Percentiles rank a stretch among this genome's conserved stretches.
These are phyloP conservation scores for Mesembryanthemum crystallinum DNA, from an alignment of 148 eudicot species.

Conservation along the genomic window DNA sequence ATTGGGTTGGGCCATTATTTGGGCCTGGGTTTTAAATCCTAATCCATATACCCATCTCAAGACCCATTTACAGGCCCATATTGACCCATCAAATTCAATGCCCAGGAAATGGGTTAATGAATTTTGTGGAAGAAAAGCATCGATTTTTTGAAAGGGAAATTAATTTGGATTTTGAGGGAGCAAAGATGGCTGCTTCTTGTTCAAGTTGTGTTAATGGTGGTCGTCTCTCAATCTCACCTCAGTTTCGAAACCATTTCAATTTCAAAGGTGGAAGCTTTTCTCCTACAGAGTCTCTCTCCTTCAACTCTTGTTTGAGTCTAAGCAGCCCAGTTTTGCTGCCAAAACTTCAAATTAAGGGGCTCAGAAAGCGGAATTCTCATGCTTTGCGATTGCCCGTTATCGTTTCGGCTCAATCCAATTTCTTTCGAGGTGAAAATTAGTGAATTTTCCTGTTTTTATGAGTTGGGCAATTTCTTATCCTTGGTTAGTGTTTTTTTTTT, in stretches of 20 bases:
- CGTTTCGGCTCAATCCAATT: conserved; percentile 57
- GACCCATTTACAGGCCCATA: not conserved
- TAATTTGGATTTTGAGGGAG: not conserved
- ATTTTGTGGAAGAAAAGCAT: not conserved
- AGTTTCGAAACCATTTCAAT: conserved; percentile 8
- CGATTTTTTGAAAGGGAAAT: not conserved
- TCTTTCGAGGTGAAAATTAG: conserved; percentile 49
- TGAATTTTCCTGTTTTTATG: not conserved
- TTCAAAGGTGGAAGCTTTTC: not conserved
- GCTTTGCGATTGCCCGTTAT: conserved; percentile 18
- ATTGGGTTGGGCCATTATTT: too few species aligned
- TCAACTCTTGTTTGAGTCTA: conserved; percentile 31
- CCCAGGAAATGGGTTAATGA: not conserved
- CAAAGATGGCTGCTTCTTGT: conserved; percentile 21
- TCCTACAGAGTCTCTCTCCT: conserved; percentile 29
- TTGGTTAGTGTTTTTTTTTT: conserved; percentile 3
- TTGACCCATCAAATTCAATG: not conserved
- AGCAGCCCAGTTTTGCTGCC: conserved; percentile 28
- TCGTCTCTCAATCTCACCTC: not conserved
- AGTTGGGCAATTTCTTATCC: not conserved
- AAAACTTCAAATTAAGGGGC: conserved; percentile 31
- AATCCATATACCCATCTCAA: too few species aligned
- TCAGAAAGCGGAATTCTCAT: conserved; percentile 28
- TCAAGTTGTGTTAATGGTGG: conserved; percentile 12
- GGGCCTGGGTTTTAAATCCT: too few species aligned